Conservation (phyloP, 2,329 filamentous ascomycete species). For the Aspergillus caelatus region DNA sequence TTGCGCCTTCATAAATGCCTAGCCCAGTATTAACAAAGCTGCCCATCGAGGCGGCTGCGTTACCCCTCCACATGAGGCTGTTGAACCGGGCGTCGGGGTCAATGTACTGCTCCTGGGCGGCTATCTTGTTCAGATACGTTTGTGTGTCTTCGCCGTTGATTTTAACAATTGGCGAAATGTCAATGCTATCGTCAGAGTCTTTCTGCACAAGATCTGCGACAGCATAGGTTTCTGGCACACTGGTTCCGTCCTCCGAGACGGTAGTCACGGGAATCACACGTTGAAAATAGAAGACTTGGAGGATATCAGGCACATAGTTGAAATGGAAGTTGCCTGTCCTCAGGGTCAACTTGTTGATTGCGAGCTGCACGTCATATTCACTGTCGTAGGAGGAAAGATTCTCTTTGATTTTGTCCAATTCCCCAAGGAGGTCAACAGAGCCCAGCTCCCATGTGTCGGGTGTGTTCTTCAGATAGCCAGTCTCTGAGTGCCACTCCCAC, state of each 20-base stretch:
- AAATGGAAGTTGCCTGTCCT: constrained; percentile 16
- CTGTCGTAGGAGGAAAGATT: constrained; percentile 12
- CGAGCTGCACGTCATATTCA: constrained; percentile 15
- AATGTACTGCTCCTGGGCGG: constrained; percentile 20
- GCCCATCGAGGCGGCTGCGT: constrained; percentile 2
- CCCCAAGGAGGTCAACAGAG: constrained; percentile 12
- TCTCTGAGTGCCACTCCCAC: constrained; percentile 27
- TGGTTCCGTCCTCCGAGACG: constrained; percentile 12
- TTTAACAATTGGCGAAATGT: constrained; percentile 29
- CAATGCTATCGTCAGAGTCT: constrained; percentile 13
- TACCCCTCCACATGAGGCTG: constrained; percentile 27
- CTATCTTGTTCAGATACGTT: constrained; percentile 27
- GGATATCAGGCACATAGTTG: constrained; percentile 11
- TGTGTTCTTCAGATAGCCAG: constrained; percentile 23
- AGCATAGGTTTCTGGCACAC: constrained; percentile 8
- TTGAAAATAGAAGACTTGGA: constrained; percentile 11
- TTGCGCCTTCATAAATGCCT: constrained; percentile 28
- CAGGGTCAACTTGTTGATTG: constrained; percentile 10
- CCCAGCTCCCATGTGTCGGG: constrained; percentile 13
- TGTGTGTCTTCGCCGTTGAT: constrained; percentile 35
- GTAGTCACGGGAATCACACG: constrained; percentile 7
- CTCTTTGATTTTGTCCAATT: constrained; percentile 15
- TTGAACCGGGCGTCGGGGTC: constrained; percentile 40
- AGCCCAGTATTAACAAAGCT: constrained; percentile 9
- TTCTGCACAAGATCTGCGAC: constrained; percentile 17